These are phyloP conservation scores for Chenopodium berlandieri DNA, from an alignment of 148 eudicot species.

Conservation along the genomic window DNA sequence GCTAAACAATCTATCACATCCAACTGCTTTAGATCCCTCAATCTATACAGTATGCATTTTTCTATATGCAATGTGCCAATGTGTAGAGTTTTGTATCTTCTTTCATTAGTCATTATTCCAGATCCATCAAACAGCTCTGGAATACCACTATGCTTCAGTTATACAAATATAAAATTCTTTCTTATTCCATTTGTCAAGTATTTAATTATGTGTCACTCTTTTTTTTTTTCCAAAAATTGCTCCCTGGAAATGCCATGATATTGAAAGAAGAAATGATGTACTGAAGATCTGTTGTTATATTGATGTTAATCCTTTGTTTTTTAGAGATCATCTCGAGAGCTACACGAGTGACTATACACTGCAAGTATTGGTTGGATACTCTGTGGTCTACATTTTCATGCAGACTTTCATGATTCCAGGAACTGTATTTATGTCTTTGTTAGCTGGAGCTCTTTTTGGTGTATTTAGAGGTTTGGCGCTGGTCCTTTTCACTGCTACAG, in stretches of 20 bases:
- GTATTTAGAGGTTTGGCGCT: constrained; percentile 74
- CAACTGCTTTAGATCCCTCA: background rate
- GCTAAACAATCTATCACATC: background rate
- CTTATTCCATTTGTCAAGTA: background rate
- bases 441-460: constrained; percentile 93
- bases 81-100: background rate
- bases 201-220: too few relatives aligned
- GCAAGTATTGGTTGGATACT: constrained; percentile 88
- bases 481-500: constrained; percentile 82
- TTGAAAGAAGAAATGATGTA: background rate
- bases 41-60: too few relatives aligned
- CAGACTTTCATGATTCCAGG: constrained; percentile 99
- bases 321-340: constrained; percentile 85
- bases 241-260: background rate
- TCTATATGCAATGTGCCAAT: background rate
- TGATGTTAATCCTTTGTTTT: constrained; percentile 17
- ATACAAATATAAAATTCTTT: background rate
- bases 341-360: constrained; percentile 94
- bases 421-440: constrained; percentile 93
- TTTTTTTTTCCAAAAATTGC: background rate
- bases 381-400: constrained; percentile 92
- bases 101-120: background rate
- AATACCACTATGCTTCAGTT: background rate
- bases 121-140: background rate
- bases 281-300: background rate